These are phyloP conservation scores for Ganoderma resinaceum DNA, from an alignment of 1,284 basidiomycete species.

Conservation along the genomic window DNA sequence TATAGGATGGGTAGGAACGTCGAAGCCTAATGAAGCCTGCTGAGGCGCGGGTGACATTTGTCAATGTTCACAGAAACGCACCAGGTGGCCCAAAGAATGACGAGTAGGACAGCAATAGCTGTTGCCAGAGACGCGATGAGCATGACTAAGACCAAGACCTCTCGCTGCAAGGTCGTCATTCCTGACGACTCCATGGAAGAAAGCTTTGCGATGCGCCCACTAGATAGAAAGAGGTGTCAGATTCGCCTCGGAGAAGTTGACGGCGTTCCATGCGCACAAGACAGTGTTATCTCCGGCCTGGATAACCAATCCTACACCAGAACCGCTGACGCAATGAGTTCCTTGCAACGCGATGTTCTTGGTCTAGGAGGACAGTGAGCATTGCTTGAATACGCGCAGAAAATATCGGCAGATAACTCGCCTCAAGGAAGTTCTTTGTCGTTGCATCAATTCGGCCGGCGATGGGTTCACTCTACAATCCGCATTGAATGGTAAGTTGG, in stretches of 20 bases:
- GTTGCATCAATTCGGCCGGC: conserved; percentile 21
- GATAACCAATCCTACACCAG: conserved; percentile 62
- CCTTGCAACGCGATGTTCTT: conserved; percentile 69
- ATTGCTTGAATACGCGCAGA: conserved; percentile 46
- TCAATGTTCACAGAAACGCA: conserved; percentile 11
- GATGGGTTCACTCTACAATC: conserved; percentile 34
- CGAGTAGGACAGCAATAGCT: conserved; percentile 55
- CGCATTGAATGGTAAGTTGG: no score
- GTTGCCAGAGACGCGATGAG: conserved; percentile 50
- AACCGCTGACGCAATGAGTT: conserved; percentile 64
- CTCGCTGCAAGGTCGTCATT: conserved; percentile 51
- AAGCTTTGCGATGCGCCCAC: conserved; percentile 63
- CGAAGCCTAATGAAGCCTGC: conserved; percentile 37
- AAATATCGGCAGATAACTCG: background rate
- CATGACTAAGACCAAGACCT: conserved; percentile 51
- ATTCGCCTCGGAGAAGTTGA: background rate
- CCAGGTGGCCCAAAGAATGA: conserved; percentile 66
- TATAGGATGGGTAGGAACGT: conserved; percentile 56
- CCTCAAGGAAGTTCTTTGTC: conserved; percentile 21
- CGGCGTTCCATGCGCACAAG: conserved; percentile 37
- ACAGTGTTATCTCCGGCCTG: conserved; percentile 64
- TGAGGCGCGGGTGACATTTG: background rate
- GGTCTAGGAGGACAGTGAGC: conserved; percentile 59
- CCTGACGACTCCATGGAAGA: conserved; percentile 50
- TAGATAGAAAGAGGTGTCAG: conserved; percentile 25